Percentiles rank a stretch among this genome's conserved stretches.
These are phyloP conservation scores for Physcomitrium patens DNA, from an alignment of 225 moss, liverwort and hornwort species.

Conservation along the genomic window DNA sequence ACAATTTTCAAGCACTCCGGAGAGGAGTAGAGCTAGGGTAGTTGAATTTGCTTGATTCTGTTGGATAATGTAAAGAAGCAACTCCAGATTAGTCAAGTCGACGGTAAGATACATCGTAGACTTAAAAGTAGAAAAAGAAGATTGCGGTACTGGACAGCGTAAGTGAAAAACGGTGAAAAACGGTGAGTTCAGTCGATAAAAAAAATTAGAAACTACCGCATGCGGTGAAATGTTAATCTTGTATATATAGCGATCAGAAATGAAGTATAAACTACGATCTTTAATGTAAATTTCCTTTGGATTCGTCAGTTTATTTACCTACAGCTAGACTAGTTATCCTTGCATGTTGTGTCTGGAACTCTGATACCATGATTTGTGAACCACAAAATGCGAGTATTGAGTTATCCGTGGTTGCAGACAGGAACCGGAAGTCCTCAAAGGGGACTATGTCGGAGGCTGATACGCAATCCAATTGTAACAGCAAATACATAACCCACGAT, in stretches of 20 bases:
- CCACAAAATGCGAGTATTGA: conserved; percentile 36
- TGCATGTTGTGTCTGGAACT: conserved; percentile 8
- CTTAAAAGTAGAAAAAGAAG: too few species aligned
- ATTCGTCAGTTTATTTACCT: neutral
- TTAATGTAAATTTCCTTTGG: too few species aligned
- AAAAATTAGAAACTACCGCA: too few species aligned
- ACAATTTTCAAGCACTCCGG: neutral
- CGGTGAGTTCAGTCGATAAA: too few species aligned
- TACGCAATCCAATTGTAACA: conserved; percentile 21
- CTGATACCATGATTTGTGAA: conserved; percentile 27
- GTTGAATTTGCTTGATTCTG: neutral
- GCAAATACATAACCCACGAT: conserved; percentile 36
- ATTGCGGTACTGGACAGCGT: too few species aligned
- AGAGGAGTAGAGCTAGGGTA: neutral
- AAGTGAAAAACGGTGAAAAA: too few species aligned
- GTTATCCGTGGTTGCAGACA: conserved; percentile 49
- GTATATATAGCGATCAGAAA: too few species aligned
- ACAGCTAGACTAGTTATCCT: neutral
- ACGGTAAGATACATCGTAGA: too few species aligned
- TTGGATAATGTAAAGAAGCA: too few species aligned
- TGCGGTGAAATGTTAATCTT: too few species aligned
- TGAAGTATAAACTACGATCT: too few species aligned
- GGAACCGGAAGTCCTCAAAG: conserved; percentile 39
- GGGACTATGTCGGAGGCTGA: conserved; percentile 39
- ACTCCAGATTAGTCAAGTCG: too few species aligned